phyloP scores from a whole-genome alignment of 805 yeast genomes.

The Candida silvicultrix region DNA sequence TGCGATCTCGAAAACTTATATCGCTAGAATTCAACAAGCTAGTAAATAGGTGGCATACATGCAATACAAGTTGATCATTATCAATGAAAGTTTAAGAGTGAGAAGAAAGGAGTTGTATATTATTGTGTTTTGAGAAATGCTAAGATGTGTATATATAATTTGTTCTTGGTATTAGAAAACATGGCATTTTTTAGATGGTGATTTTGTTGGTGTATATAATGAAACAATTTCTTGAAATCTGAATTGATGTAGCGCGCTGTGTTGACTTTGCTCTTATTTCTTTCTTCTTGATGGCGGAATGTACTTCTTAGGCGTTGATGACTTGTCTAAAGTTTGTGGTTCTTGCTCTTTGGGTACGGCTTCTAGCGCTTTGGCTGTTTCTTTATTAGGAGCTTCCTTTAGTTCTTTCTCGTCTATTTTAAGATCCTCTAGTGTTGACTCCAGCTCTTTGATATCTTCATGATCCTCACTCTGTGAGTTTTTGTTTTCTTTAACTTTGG shows the following conservation, averaged over 20 bases:
- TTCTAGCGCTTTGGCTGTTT: background rate
- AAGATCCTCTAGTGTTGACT: background rate
- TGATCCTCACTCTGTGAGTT: background rate
- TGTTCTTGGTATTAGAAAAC: no score
- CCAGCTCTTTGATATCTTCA: background rate
- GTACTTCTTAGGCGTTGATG: background rate
- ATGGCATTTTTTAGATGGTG: no score
- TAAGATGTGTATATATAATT: background rate
- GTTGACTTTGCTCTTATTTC: background rate
- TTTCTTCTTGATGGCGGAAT: background rate
- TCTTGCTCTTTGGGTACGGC: background rate
- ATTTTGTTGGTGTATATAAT: background rate
- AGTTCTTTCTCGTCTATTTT: background rate
- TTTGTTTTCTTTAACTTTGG: background rate
- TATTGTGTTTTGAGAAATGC: background rate
- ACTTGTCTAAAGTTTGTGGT: no score
- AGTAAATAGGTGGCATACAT: background rate
- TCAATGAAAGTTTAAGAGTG: no score
- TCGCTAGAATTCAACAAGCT: slow-evolving; percentile 62
- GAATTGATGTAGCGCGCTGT: background rate
- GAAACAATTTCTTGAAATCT: background rate
- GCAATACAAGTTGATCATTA: background rate
- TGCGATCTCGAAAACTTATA: slow-evolving; percentile 68
- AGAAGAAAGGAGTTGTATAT: no score
- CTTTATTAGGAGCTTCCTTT: background rate